phyloP scores from a whole-genome alignment of 2,329 filamentous ascomycete species.

The Colletotrichum somersetense region DNA sequence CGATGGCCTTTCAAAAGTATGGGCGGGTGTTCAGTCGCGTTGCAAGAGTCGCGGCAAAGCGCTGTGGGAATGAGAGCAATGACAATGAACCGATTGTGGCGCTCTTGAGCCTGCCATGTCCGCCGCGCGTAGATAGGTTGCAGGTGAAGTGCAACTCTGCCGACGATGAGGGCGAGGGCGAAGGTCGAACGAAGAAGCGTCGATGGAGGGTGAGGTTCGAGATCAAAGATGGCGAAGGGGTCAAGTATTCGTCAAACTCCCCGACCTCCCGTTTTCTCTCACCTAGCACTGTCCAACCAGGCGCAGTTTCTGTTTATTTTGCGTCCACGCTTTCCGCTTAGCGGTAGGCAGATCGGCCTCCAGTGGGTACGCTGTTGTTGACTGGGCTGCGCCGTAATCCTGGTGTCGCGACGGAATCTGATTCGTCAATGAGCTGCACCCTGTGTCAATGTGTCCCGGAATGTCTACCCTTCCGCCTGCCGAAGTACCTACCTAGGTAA shows the following conservation, averaged over 20 bases:
- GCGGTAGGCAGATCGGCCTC: background rate
- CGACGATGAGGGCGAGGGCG: constrained; percentile 4
- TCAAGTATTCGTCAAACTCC: background rate
- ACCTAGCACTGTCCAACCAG: background rate
- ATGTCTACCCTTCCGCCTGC: background rate
- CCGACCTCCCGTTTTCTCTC: constrained; percentile 27
- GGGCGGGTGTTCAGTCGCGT: constrained; percentile 17
- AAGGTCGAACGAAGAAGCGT: background rate
- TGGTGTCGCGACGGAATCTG: constrained; percentile 6
- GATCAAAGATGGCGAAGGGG: constrained; percentile 1
- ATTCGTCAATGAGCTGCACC: constrained; percentile 16
- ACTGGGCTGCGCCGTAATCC: constrained; percentile 19
- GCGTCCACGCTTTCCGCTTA: background rate
- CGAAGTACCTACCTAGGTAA: background rate
- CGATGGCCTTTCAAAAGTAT: background rate
- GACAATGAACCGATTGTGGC: background rate
- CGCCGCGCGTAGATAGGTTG: constrained; percentile 1
- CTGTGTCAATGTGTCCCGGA: background rate
- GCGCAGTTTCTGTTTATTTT: constrained; percentile 33
- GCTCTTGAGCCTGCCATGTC: constrained; percentile 19
- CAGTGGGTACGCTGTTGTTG: constrained; percentile 15
- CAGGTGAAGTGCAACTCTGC: background rate
- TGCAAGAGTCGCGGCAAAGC: constrained; percentile 14
- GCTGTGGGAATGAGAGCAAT: background rate
- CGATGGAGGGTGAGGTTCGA: background rate